Conservation (phyloP, 2,329 filamentous ascomycete species). For the Sarocladium oryzae region DNA sequence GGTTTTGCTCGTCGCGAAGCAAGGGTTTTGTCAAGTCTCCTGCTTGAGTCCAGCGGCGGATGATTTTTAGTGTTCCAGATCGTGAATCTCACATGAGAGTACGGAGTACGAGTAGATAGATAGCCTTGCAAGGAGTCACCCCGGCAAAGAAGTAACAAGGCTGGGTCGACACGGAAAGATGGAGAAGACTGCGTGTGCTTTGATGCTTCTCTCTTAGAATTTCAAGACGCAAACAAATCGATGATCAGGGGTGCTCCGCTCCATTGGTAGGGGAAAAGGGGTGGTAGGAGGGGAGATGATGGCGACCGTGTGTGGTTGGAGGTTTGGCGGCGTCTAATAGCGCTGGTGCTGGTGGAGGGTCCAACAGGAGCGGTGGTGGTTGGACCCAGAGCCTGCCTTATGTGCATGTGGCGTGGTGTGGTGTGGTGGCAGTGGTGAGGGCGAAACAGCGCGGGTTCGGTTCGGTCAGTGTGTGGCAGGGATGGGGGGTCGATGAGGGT, state of each 20-base stretch:
- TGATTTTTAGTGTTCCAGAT: not conserved
- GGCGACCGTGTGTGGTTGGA: not conserved
- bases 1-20: constrained; percentile 1
- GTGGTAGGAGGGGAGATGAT: constrained; percentile 2
- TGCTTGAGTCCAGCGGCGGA: too few relatives aligned
- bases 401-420: not conserved
- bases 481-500: not conserved
- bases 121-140: too few relatives aligned
- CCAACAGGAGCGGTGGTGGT: not conserved
- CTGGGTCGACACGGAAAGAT: too few relatives aligned
- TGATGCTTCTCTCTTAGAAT: too few relatives aligned
- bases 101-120: too few relatives aligned
- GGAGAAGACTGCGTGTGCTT: too few relatives aligned
- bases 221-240: too few relatives aligned
- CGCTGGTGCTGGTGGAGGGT: constrained; percentile 1
- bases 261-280: too few relatives aligned
- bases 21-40: too few relatives aligned
- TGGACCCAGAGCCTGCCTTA: too few relatives aligned
- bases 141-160: too few relatives aligned
- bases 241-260: too few relatives aligned
- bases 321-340: constrained; percentile 7
- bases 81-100: not conserved
- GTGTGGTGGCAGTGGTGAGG: constrained; percentile 1
- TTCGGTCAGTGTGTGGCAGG: constrained; percentile 2
- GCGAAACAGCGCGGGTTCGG: constrained; percentile 6